These are phyloP conservation scores for Iodosphaeria phyllophila DNA, from an alignment of 2,329 filamentous ascomycete genomes.

Conservation along the genomic window DNA sequence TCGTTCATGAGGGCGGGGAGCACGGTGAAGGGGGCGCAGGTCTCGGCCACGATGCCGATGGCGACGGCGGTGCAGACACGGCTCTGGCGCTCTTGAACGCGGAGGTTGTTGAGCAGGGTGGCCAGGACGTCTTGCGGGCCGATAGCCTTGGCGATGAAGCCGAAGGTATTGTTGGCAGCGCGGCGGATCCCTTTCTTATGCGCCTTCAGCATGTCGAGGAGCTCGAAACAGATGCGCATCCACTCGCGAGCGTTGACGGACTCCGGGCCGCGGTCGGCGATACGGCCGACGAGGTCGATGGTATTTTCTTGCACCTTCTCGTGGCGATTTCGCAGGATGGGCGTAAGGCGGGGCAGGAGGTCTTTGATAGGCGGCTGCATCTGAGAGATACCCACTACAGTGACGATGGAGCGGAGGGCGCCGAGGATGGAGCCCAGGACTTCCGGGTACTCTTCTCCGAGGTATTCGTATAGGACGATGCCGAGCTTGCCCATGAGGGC, in stretches of 20 bases:
- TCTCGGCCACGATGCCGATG: conserved; percentile 96
- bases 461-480: conserved; percentile 88
- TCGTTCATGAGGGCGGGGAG: conserved; percentile 99
- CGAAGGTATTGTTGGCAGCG: conserved; percentile 98
- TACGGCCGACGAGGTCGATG: conserved; percentile 92
- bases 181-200: conserved; percentile 98
- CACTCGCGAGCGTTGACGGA: conserved; percentile 94
- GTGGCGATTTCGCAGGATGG: conserved; percentile 95
- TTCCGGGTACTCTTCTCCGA: conserved; percentile 96
- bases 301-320: conserved; percentile 99
- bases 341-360: conserved; percentile 79
- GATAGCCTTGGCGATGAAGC: conserved; percentile 98
- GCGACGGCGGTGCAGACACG: conserved; percentile 97
- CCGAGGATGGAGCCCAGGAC: conserved; percentile 93
- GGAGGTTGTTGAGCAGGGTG: conserved; percentile 86
- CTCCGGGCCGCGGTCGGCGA: conserved; percentile 90
- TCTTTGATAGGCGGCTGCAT: conserved; percentile 99
- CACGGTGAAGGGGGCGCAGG: conserved; percentile 93
- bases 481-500: conserved; percentile 89
- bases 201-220: conserved; percentile 97
- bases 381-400: conserved; percentile 89
- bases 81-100: conserved; percentile 93
- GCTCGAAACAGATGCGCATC: conserved; percentile 99
- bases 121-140: conserved; percentile 94
- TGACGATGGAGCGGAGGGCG: conserved; percentile 87